Percentiles rank a stretch among this genome's conserved stretches.
phyloP scores from a whole-genome alignment of 1,284 basidiomycete species.

The Abortiporus biennis region DNA sequence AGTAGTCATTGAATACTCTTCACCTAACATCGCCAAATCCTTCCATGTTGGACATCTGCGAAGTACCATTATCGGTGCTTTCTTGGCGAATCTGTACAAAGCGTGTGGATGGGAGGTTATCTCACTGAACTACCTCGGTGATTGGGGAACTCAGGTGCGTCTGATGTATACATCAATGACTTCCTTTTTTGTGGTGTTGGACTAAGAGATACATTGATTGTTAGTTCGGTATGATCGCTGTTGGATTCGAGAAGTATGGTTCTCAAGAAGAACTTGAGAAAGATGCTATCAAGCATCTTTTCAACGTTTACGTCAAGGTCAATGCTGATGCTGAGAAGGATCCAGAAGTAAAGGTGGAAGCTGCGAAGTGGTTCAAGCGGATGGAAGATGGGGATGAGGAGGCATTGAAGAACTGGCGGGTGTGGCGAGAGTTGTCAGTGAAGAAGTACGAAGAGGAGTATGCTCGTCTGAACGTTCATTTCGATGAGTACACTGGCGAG shows the following conservation, averaged over 20 bases:
- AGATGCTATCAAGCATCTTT: constrained; percentile 94
- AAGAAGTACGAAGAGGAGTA: constrained; percentile 92
- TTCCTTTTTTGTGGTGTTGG: neutral
- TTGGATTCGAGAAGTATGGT: constrained; percentile 92
- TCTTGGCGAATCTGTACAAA: constrained; percentile 89
- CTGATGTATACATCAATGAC: neutral
- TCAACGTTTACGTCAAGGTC: constrained; percentile 92
- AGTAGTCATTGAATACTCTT: constrained; percentile 85
- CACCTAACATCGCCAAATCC: constrained; percentile 97
- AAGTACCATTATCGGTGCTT: constrained; percentile 96
- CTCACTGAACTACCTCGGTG: constrained; percentile 91
- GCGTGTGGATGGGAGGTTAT: constrained; percentile 91
- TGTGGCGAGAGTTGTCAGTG: constrained; percentile 91
- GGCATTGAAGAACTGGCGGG: constrained; percentile 84
- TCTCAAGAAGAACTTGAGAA: constrained; percentile 77
- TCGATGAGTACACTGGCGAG: constrained; percentile 95
- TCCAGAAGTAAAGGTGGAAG: constrained; percentile 74
- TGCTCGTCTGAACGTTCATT: constrained; percentile 85
- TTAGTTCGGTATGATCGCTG: constrained; percentile 83
- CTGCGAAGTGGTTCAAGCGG: constrained; percentile 88
- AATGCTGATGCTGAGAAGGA: constrained; percentile 80
- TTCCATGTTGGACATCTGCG: constrained; percentile 98
- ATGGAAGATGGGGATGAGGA: constrained; percentile 94
- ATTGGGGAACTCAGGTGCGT: constrained; percentile 88
- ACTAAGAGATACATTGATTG: neutral